Percentiles rank a stretch among this genome's conserved stretches.
Conservation (phyloP, 192 early-diverging fungal genomes). For the Kickxella alabastrina region DNA sequence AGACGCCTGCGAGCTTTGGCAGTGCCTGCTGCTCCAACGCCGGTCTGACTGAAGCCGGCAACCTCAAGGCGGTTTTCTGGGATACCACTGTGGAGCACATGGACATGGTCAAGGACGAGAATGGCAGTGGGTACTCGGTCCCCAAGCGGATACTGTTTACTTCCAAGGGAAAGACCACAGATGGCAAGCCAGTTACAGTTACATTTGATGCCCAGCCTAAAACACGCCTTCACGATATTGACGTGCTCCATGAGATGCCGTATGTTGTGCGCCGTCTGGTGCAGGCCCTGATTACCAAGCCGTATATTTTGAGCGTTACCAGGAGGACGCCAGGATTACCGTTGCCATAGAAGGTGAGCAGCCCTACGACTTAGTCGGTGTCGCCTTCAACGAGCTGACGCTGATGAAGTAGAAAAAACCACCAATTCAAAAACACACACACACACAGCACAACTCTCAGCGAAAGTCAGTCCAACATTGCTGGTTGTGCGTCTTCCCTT, state of each 20-base stretch:
- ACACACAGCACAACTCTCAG: too few species aligned
- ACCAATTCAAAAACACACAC: too few species aligned
- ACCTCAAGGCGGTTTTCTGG: slow-evolving; percentile 70
- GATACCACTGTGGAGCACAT: slow-evolving; percentile 67
- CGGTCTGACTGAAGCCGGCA: slow-evolving; percentile 60
- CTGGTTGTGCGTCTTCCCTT: neutral
- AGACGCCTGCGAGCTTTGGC: slow-evolving; percentile 69
- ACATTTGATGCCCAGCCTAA: slow-evolving; percentile 60
- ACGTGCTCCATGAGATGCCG: slow-evolving; percentile 87
- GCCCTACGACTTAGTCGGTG: slow-evolving; percentile 57
- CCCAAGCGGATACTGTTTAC: slow-evolving; percentile 68
- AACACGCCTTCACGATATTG: slow-evolving; percentile 76
- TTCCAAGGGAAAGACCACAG: slow-evolving; percentile 77
- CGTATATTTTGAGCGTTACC: slow-evolving; percentile 93
- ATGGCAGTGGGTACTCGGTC: slow-evolving; percentile 81
- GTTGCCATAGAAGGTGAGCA: slow-evolving; percentile 65
- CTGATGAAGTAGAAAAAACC: slow-evolving; percentile 49
- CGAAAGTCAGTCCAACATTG: too few species aligned
- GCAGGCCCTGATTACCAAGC: slow-evolving; percentile 88
- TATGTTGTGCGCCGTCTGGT: slow-evolving; percentile 86
- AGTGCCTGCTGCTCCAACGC: slow-evolving; percentile 70
- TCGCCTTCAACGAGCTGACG: slow-evolving; percentile 79
- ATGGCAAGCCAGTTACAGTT: slow-evolving; percentile 61
- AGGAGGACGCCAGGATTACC: slow-evolving; percentile 64
- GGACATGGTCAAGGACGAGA: slow-evolving; percentile 57